Evolutionary conservation across 148 eudicot species (phyloP).

Genomic region (Pouteria glomerata): DNA sequence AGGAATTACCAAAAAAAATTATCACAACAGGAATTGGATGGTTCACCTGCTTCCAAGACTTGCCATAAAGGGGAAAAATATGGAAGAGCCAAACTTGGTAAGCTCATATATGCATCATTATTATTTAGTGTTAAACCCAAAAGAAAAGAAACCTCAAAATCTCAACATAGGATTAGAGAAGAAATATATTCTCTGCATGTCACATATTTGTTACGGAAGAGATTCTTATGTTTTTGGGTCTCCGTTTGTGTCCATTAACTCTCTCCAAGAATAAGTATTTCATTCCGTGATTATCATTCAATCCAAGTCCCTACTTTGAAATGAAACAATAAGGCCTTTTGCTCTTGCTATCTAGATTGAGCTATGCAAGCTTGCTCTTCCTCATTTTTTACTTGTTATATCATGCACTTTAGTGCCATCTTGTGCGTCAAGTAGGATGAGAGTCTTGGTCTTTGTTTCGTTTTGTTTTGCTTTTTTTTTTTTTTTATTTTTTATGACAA

Average conservation of each 20-base stretch:
- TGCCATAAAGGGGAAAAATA: neutral
- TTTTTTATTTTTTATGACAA: neutral
- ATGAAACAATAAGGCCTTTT: neutral
- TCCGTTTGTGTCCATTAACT: neutral
- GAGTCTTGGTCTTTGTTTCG: neutral
- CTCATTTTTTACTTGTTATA: neutral
- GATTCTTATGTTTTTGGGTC: neutral
- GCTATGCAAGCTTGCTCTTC: neutral
- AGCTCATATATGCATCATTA: neutral
- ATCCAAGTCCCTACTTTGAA: neutral
- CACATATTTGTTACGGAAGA: neutral
- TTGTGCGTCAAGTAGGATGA: neutral
- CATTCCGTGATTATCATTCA: neutral
- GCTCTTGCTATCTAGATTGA: neutral
- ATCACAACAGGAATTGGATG: no score
- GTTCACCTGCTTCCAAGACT: neutral
- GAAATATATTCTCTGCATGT: neutral
- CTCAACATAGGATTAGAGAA: neutral
- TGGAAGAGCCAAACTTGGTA: neutral
- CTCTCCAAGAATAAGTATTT: neutral
- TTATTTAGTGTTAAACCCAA: neutral
- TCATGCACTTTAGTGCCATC: neutral
- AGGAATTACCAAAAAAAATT: no score
- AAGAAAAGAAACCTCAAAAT: neutral
- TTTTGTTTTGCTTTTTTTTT: no score